phyloP scores from a whole-genome alignment of 2,329 filamentous ascomycete species.

The Sporothrix phasma region DNA sequence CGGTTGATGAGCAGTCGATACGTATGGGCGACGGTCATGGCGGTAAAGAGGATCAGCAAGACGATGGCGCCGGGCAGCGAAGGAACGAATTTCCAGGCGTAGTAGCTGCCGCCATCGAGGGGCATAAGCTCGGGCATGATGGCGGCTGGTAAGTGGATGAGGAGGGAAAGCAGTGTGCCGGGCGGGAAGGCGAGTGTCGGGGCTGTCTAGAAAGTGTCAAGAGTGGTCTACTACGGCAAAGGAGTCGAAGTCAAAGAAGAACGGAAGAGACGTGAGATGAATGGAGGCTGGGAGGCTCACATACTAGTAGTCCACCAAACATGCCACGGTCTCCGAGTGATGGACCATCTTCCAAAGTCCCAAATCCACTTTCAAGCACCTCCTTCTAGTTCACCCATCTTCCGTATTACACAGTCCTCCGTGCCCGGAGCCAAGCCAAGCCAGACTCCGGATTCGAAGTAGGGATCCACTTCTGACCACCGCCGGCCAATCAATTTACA shows the following conservation, averaged over 20 bases:
- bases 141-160: background rate
- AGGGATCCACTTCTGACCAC: background rate
- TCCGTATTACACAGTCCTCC: background rate
- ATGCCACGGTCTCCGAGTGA: background rate
- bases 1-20: constrained; percentile 8
- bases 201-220: no score
- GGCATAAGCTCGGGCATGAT: background rate
- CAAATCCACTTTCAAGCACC: no score
- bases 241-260: no score
- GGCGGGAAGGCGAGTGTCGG: no score
- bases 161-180: no score
- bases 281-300: no score
- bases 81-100: constrained; percentile 10
- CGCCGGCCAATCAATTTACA: background rate
- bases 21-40: constrained; percentile 1
- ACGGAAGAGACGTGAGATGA: no score
- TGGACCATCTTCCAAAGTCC: no score
- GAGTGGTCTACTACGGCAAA: no score
- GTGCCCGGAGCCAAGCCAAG: background rate
- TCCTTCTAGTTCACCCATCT: background rate
- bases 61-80: constrained; percentile 11
- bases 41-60: constrained; percentile 9
- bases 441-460: background rate
- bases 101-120: background rate
- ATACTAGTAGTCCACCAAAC: no score